Evolutionary conservation across 257 asterid genomes (phyloP).

Genomic region (Solanum ossicruentum): DNA sequence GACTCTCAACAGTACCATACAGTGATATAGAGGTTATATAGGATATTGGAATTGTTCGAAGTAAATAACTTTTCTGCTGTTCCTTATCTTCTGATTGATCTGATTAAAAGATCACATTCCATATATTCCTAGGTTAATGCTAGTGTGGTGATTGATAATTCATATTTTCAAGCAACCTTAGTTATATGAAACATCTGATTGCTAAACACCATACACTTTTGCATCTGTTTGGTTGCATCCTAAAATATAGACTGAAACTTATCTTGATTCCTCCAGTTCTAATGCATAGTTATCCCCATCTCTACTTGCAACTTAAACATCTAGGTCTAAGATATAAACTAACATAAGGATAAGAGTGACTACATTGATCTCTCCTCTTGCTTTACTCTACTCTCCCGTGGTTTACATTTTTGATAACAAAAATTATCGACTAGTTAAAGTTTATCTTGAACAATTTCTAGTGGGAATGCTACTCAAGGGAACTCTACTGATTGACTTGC

Average conservation of each 20-base stretch:
- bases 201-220: background rate
- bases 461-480: background rate
- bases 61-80: background rate
- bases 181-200: background rate
- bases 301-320: background rate
- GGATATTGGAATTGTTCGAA: background rate
- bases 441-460: background rate
- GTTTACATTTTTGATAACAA: background rate
- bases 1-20: background rate
- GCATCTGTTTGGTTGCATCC: background rate
- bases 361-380: background rate
- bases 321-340: background rate
- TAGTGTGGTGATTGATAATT: background rate
- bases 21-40: background rate
- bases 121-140: background rate
- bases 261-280: background rate
- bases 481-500: background rate
- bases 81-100: background rate
- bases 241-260: background rate
- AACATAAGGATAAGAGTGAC: background rate
- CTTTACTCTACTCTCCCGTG: background rate
- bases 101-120: background rate
- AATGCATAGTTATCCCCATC: background rate
- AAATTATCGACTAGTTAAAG: background rate
- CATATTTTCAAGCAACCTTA: background rate